phyloP scores from a whole-genome alignment of 805 yeast genomes.

The Tetrapisispora pingtungensis region DNA sequence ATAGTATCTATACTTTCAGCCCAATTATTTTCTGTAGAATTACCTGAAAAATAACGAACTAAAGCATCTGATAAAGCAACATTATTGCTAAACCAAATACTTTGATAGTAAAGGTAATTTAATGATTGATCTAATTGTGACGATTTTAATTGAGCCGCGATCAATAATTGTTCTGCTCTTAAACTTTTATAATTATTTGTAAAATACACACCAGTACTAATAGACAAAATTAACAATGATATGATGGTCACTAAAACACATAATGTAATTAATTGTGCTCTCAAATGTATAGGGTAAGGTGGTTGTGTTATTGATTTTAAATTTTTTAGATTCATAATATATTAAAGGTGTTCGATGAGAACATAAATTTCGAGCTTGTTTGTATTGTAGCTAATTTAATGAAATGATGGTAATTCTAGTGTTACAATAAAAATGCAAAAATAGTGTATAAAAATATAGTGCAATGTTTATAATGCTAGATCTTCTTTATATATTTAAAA shows the following conservation, averaged over 20 bases:
- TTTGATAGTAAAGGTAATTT: constrained; percentile 55
- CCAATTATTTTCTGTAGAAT: constrained; percentile 44
- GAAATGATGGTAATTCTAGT: too few species aligned
- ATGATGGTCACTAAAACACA: constrained; percentile 61
- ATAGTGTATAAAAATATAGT: too few species aligned
- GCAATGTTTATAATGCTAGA: too few species aligned
- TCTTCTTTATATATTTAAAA: too few species aligned
- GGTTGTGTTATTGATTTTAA: constrained; percentile 5
- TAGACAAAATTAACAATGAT: constrained; percentile 61
- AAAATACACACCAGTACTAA: constrained; percentile 69
- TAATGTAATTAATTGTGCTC: constrained; percentile 64
- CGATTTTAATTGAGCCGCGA: constrained; percentile 72
- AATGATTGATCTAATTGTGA: constrained; percentile 67
- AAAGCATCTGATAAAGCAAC: constrained; percentile 53
- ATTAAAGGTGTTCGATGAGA: constrained; percentile 2
- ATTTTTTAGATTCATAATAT: not conserved
- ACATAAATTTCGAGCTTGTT: too few species aligned
- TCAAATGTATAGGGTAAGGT: constrained; percentile 50
- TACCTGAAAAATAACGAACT: constrained; percentile 61
- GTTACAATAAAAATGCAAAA: too few species aligned
- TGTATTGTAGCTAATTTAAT: too few species aligned
- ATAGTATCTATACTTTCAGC: constrained; percentile 36
- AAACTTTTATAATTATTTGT: constrained; percentile 49
- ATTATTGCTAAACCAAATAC: constrained; percentile 51
- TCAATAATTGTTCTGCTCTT: constrained; percentile 61